phyloP scores from a whole-genome alignment of 495 filamentous ascomycete species.

The Chaetomium cochliodes region DNA sequence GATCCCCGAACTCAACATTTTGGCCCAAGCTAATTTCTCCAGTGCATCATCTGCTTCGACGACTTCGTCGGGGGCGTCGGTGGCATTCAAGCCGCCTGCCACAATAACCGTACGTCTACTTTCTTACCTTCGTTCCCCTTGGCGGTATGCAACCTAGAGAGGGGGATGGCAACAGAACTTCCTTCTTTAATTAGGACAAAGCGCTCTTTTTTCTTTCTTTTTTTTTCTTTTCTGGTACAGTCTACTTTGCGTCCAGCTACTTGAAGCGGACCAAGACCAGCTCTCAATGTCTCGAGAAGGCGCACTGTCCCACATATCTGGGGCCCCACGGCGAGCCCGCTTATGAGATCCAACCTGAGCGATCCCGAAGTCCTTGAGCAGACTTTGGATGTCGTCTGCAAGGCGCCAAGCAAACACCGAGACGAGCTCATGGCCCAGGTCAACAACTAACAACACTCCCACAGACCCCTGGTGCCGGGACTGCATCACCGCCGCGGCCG shows the following conservation, averaged over 20 bases:
- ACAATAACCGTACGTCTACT: neutral
- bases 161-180: too few species aligned
- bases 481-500: neutral
- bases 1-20: neutral
- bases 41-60: constrained; percentile 8
- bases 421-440: constrained; percentile 67
- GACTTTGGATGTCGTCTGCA: constrained; percentile 72
- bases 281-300: constrained; percentile 22
- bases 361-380: constrained; percentile 64
- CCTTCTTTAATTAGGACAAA: too few species aligned
- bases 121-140: neutral
- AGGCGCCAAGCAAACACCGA: constrained; percentile 68
- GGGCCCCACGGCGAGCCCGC: constrained; percentile 82
- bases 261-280: neutral
- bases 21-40: too few species aligned
- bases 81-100: neutral
- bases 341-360: constrained; percentile 55
- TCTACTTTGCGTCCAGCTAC: neutral
- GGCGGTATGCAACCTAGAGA: too few species aligned
- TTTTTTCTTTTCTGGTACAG: too few species aligned
- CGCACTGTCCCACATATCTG: constrained; percentile 66
- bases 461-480: constrained; percentile 1
- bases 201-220: too few species aligned
- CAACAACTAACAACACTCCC: neutral
- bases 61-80: neutral